These are phyloP conservation scores for Kurtzmaniella quercitrusa DNA, from an alignment of 1,139 yeast genomes.

Conservation along the genomic window DNA sequence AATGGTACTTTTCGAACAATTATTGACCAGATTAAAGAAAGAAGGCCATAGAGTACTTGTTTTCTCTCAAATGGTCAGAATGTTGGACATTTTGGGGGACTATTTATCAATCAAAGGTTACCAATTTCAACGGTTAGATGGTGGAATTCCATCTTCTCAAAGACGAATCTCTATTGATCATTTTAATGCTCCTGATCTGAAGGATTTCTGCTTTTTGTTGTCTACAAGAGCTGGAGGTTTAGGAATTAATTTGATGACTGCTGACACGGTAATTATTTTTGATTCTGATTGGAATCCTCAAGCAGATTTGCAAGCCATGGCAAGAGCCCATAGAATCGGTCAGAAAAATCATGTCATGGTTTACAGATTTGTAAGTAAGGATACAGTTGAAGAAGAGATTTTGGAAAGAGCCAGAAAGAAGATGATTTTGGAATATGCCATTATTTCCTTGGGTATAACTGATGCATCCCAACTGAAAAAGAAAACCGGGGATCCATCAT, in stretches of 20 bases:
- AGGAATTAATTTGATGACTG: slow-evolving; percentile 97
- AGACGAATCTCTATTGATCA: slow-evolving; percentile 95
- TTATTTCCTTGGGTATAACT: slow-evolving; percentile 91
- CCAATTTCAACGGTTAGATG: slow-evolving; percentile 89
- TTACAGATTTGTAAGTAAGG: slow-evolving; percentile 92
- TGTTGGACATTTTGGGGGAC: slow-evolving; percentile 93
- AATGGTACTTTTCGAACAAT: slow-evolving; percentile 91
- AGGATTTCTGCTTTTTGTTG: slow-evolving; percentile 84
- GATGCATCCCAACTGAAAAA: slow-evolving; percentile 52
- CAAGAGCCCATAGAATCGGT: slow-evolving; percentile 98
- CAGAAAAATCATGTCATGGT: slow-evolving; percentile 97
- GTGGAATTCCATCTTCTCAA: slow-evolving; percentile 92
- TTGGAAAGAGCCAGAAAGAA: slow-evolving; percentile 94
- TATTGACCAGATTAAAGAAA: slow-evolving; percentile 73
- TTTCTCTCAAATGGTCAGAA: slow-evolving; percentile 95
- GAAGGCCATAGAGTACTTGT: slow-evolving; percentile 96
- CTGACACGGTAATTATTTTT: slow-evolving; percentile 95
- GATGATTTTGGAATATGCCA: slow-evolving; percentile 97
- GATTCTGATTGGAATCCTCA: slow-evolving; percentile 99
- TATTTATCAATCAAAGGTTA: slow-evolving; percentile 87
- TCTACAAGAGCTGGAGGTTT: slow-evolving; percentile 98
- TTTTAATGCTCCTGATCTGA: slow-evolving; percentile 89
- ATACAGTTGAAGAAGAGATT: slow-evolving; percentile 96
- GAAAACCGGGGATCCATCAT: slow-evolving; percentile 58
- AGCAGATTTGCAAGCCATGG: slow-evolving; percentile 99